Conservation (phyloP, 2,329 filamentous ascomycete species). For the Ceratocystis cacaofunesta region DNA sequence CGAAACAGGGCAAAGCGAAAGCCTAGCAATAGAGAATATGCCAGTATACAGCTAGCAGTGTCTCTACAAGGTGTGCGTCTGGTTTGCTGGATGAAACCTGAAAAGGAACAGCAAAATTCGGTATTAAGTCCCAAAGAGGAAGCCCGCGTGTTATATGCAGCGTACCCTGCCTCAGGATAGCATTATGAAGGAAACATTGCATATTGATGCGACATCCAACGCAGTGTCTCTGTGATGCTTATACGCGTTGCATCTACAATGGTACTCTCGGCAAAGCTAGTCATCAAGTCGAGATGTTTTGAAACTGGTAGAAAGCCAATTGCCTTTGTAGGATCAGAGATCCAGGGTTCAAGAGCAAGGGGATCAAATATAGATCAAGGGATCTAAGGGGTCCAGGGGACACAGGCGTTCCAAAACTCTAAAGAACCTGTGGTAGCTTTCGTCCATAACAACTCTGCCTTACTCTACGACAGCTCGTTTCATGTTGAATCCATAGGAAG, state of each 20-base stretch:
- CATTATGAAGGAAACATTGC: not conserved
- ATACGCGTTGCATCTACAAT: not conserved
- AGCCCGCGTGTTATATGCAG: not conserved
- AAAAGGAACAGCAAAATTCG: not conserved
- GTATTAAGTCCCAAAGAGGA: not conserved
- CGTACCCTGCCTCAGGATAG: not conserved
- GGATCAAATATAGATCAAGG: not conserved
- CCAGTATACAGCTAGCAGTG: not conserved
- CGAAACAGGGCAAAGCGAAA: too few relatives aligned
- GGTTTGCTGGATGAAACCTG: not conserved
- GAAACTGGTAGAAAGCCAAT: not conserved
- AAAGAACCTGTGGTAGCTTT: not conserved
- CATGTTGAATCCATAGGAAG: too few relatives aligned
- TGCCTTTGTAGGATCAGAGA: not conserved
- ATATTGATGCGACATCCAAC: not conserved
- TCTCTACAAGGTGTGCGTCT: not conserved
- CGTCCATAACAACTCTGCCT: not conserved
- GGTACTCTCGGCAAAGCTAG: not conserved
- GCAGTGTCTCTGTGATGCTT: not conserved
- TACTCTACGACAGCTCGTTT: too few relatives aligned
- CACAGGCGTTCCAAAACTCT: not conserved
- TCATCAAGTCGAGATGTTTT: not conserved
- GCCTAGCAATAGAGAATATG: not conserved
- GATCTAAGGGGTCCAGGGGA: too few relatives aligned
- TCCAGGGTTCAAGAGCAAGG: not conserved